Base-by-base conservation (phyloP, 768 basidiomycete species). In the Boletus tylopilopsis region DNA sequence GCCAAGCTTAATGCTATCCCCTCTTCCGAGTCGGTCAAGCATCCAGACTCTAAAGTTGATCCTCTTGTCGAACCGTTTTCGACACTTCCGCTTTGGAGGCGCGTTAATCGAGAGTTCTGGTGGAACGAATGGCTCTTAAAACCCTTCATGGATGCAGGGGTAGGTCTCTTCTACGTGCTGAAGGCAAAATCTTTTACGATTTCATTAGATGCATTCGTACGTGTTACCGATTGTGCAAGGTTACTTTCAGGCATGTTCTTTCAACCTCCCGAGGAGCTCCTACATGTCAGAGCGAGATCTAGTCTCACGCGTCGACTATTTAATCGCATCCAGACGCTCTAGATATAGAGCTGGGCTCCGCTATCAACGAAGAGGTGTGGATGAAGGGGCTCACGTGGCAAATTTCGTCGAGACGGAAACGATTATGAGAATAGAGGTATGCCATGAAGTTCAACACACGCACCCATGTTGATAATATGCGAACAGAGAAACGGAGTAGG, bases 361-460 rank as follows among this genome's bases (percentile, higher is more conserved):
- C 37, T 99, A 95, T 69, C 96, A 98, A 67, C 79, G 96, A 36
- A 76, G 96, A 59, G 96, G 96, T 2, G 82, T 97, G 45, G 94
- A 98, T 60, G 91, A 94, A 54, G 85, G 90, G 50, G 91, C 93
- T 6, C 79, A 90, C 63, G 94, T 94, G 4, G 94, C 93, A 1
- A 98, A 98, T 68, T 94, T 97, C 62, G 93, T 97, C 2, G 92
- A 97, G 68, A 93, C 92, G 0, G 94, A 97, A 71, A 87, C 90
- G 3, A 84, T 95, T 45, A 81, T 90, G 74, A 76, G 84, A 36
- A 80, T 94, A 11, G 80, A 87, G 75, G 93, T 91, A 51, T 33
- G 77, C 58, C 41, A 11, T 13, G 18, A 5, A 15, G 22, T 16
- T 54, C 19, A 13, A 13, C 18, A 3, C 27, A 18, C 40, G 22